Evolutionary conservation across 371 early-diverging fungal genomes (phyloP), one percentile per base, ranked within the genome.

Genomic region (Mucor velutinosus): DNA sequence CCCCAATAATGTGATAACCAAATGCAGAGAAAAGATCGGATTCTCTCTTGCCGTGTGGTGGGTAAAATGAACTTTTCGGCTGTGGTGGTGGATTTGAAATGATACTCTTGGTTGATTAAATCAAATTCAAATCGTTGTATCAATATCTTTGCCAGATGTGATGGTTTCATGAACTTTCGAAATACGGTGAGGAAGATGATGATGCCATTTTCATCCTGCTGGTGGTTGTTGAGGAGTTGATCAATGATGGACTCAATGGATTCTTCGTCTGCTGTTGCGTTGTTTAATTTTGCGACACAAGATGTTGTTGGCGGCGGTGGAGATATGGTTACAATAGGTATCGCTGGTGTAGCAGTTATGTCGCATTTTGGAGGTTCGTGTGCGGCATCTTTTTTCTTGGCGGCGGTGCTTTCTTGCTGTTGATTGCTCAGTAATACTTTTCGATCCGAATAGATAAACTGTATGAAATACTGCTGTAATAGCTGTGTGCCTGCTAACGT

Each of bases 111-210:
- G 15, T 60, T 27, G 3, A 41, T 59, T 29, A 58, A 58, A 15
- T 64, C 59, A 19, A 30, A 47, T 45, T 58, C 65, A 35, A 65
- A 58, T 25, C 35, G 58, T 33, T 79, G 75, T 47, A 85, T 81
- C 23, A 86, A 65, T 27, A 72, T 69, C 15, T 79, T 73, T 27
- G 77, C 72, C 19, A 86, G 72, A 8, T 83, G 80, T 11, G 75
- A 66, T 8, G 87, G 87, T n/a, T 79, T 81, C 80, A 86, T 78
- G 59, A 87, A 85, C 53, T 73, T 78, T 27, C 87, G 81, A 62
- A 79, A 87, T 58, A 87, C 80, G 30, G 80, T 77, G 58, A 85
- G 67, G 66, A 87, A 87, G 14, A 82, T 72, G n/a, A 69, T 58
- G 11, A 66, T 55, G 33, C 62, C 64, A 43, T 76, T 58, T 30